phyloP scores from a whole-genome alignment of 352 stramenopile species.

The Pythium aristosporum region DNA sequence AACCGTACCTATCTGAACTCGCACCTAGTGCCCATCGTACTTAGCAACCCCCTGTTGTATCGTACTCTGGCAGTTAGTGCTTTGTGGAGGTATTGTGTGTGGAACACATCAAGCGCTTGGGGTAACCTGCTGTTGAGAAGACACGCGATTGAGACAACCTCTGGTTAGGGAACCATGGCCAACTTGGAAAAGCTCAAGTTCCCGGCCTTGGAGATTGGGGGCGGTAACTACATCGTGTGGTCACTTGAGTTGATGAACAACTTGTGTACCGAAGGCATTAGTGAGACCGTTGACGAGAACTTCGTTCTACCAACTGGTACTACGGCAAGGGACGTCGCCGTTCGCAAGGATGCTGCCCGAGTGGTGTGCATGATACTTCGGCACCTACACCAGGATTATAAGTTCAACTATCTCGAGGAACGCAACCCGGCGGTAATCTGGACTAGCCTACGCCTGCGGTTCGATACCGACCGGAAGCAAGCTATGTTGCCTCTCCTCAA shows the following conservation, averaged over 20 bases:
- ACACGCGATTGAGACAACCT: no score
- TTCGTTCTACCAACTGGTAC: constrained; percentile 10
- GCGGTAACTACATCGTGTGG: constrained; percentile 24
- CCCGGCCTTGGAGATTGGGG: constrained; percentile 12
- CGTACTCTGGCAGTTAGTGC: no score
- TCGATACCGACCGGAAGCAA: constrained; percentile 11
- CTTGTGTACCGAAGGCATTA: constrained; percentile 17
- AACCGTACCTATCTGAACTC: background rate
- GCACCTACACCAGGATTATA: constrained; percentile 14
- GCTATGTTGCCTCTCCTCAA: constrained; percentile 4
- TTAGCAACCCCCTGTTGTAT: no score
- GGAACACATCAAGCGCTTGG: no score
- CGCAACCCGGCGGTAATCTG: constrained; percentile 15
- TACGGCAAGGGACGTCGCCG: background rate
- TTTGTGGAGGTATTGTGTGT: no score
- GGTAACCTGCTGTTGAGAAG: no score
- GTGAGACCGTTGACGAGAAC: background rate
- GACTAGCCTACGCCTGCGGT: constrained; percentile 9
- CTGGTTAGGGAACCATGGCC: no score
- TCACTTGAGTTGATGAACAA: constrained; percentile 20
- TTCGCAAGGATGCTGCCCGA: constrained; percentile 1
- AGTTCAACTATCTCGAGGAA: constrained; percentile 23
- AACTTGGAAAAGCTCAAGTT: constrained; percentile 24
- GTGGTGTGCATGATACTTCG: constrained; percentile 13
- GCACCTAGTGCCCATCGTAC: no score